Percentiles rank a stretch among this genome's conserved stretches.
Conservation (phyloP, 176 grass and related monocot species). For the Oryza brachyantha region DNA sequence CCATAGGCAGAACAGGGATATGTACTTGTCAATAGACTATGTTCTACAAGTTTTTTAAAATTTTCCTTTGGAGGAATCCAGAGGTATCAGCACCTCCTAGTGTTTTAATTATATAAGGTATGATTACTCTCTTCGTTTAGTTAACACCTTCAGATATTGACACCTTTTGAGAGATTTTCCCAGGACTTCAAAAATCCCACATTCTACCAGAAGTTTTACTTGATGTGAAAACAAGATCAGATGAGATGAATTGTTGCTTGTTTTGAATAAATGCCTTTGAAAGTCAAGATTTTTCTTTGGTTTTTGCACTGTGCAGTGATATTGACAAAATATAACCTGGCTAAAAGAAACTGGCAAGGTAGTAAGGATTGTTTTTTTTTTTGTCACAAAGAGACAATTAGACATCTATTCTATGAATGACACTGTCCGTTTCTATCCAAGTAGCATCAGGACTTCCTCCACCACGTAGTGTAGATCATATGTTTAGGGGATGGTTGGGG, state of each 20-base stretch:
- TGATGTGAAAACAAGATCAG: background rate
- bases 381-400: too few relatives aligned
- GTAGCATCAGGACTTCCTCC: too few relatives aligned
- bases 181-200: background rate
- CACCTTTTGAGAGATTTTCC: background rate
- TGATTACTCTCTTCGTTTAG: background rate
- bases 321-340: too few relatives aligned
- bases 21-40: background rate
- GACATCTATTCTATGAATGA: too few relatives aligned
- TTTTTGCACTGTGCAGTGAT: too few relatives aligned
- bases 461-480: too few relatives aligned
- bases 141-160: background rate
- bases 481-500: too few relatives aligned
- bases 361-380: too few relatives aligned
- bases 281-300: too few relatives aligned
- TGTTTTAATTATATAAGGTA: background rate
- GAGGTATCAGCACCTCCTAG: background rate
- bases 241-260: slow-evolving; percentile 2
- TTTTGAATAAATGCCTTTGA: background rate
- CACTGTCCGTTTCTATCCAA: too few relatives aligned
- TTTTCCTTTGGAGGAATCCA: background rate
- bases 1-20: background rate
- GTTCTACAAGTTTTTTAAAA: background rate
- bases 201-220: background rate
- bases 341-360: too few relatives aligned